Evolutionary conservation across 129 eudicot genomes (phyloP), one percentile per base, ranked within the genome.

Genomic region (Pittosporum tobira): DNA sequence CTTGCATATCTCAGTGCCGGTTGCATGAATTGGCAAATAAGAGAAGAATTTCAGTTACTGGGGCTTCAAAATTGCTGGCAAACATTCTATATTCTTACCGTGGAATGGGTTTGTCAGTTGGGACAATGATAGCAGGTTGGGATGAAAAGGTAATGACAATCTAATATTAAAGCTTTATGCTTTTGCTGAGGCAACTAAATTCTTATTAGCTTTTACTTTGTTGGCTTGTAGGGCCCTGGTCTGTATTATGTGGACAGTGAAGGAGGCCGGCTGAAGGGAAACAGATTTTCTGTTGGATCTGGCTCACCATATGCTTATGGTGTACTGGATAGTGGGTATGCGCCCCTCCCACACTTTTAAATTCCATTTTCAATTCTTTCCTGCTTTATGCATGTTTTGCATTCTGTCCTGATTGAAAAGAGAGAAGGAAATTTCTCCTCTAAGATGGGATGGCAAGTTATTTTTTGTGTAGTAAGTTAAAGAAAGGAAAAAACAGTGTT

Each of bases 281-380:
- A 67, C 29, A 75, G 84, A 55, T 93, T 93, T 73, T 93, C 99
- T 46, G 99, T 93, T 70, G 99, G 99, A 61, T 91, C 99, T 70
- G 99, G 99, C 65, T 91, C 99, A 46, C 99, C 99, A 42, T 91
- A 91, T 79, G 99, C 99, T 67, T 93, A 93, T 69, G 96, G 99
- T 81, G 91, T 93, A 45, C 64, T 93, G 71, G 99, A 93, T 60
- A 84, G 87, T 25, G 99, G 99, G 99, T 93, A 22, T 42, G 88
- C 65, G 42, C 42, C 54, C 31, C 20, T 48, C 23, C 43, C 37
- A 3, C 16, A 25, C 15, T 21, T 27, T 1, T 31, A 31, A 4
- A 15, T 12, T 9, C 20, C 6, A 9, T 6, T 19, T 25, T 6
- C 5, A 23, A 23, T 48, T 49, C 19, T 15, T 27, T 11, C 44